Percentiles rank a stretch among this genome's conserved stretches.
Evolutionary conservation across 1,139 yeast species (phyloP).

Genomic region (Pneumocystis murina): DNA sequence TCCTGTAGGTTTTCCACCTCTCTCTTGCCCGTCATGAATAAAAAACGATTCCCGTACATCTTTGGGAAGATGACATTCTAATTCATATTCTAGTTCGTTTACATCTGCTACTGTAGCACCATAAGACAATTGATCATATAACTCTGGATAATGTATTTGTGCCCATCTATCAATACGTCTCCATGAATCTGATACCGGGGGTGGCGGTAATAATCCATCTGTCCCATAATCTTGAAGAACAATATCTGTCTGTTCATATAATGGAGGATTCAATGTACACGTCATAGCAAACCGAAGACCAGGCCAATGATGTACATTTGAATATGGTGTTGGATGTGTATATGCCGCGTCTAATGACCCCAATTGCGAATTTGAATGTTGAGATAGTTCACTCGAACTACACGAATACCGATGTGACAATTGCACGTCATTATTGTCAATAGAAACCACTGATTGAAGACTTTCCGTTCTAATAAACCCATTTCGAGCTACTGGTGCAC

Average conservation of each 20-base stretch:
- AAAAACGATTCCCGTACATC: conserved; percentile 64
- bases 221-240: conserved; percentile 35
- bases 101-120: conserved; percentile 65
- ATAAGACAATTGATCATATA: conserved; percentile 52
- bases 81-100: conserved; percentile 60
- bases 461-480: not conserved
- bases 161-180: conserved; percentile 57
- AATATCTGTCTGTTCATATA: conserved; percentile 18
- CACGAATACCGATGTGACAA: not conserved
- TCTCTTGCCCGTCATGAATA: conserved; percentile 69
- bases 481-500: not conserved
- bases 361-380: not conserved
- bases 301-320: not conserved
- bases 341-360: not conserved
- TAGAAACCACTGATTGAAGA: not conserved
- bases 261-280: not conserved
- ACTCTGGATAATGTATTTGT: conserved; percentile 66
- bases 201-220: conserved; percentile 48
- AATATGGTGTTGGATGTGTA: not conserved
- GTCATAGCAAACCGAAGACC: conserved; percentile 1
- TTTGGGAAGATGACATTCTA: conserved; percentile 49
- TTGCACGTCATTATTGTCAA: not conserved
- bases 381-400: not conserved
- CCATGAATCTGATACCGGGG: conserved; percentile 60
- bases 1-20: conserved; percentile 64